phyloP scores from a whole-genome alignment of 2,329 filamentous ascomycete species.

The Cytospora piceicola region DNA sequence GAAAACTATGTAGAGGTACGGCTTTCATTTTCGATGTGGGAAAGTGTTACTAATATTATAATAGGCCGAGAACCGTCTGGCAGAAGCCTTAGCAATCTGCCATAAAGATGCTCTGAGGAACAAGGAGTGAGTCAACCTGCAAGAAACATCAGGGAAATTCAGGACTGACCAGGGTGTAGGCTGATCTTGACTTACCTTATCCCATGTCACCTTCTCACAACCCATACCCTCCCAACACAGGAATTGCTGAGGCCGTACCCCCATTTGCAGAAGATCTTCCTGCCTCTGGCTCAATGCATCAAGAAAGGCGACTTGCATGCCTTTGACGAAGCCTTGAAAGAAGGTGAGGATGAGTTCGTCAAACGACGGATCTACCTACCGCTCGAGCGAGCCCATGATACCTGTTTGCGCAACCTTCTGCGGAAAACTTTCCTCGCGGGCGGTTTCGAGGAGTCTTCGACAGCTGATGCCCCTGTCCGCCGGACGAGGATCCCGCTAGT shows the following conservation, averaged over 20 bases:
- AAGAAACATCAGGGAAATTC: conserved; percentile 3
- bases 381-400: conserved; percentile 87
- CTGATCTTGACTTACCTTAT: conserved; percentile 94
- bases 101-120: conserved; percentile 74
- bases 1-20: conserved; percentile 83
- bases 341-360: conserved; percentile 90
- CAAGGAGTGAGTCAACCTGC: conserved; percentile 65
- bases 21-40: conserved; percentile 3
- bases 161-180: conserved; percentile 49
- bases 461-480: conserved; percentile 56
- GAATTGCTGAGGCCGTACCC: conserved; percentile 76
- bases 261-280: conserved; percentile 75
- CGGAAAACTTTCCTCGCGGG: conserved; percentile 87
- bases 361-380: conserved; percentile 93
- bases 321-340: conserved; percentile 80
- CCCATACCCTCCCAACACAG: conserved; percentile 77
- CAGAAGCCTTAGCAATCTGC: conserved; percentile 81
- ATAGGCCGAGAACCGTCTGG: conserved; percentile 79
- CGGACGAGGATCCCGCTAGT: conserved; percentile 79
- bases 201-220: conserved; percentile 87
- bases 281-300: conserved; percentile 78
- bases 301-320: conserved; percentile 78
- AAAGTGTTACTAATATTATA: background rate
- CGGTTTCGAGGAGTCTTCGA: conserved; percentile 73
- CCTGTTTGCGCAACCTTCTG: conserved; percentile 87